A percentile compares a stretch with the other conserved stretches of the same genome.
Conservation (phyloP, 441 rosid genomes). For the Rhodomyrtus psidioides region DNA sequence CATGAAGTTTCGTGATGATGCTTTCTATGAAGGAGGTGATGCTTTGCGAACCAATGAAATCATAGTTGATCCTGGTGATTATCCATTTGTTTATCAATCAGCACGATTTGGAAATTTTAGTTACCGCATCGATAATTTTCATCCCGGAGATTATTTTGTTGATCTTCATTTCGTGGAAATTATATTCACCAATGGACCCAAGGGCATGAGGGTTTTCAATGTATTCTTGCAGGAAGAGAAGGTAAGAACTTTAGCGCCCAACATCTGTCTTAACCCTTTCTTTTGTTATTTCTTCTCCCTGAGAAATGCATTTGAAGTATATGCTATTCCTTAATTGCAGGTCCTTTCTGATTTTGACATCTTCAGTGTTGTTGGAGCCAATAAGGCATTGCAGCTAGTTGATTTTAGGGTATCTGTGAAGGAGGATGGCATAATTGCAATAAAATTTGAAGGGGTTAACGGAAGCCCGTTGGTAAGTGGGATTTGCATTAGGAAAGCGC, state of each 20-base stretch:
- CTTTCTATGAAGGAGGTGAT: constrained; percentile 59
- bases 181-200: constrained; percentile 73
- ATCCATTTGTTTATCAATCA: constrained; percentile 58
- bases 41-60: constrained; percentile 58
- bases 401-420: constrained; percentile 53
- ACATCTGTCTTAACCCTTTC: not conserved
- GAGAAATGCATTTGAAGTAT: not conserved
- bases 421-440: constrained; percentile 47
- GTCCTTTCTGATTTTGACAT: constrained; percentile 74
- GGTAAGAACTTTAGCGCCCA: constrained; percentile 26
- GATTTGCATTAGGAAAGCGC: constrained; percentile 70
- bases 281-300: not conserved
- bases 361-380: constrained; percentile 72
- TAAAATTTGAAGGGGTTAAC: constrained; percentile 62
- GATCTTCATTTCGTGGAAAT: constrained; percentile 88
- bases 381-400: constrained; percentile 68
- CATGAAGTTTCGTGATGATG: constrained; percentile 35
- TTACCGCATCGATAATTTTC: constrained; percentile 42
- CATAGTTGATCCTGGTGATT: constrained; percentile 73
- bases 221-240: constrained; percentile 83
- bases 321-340: constrained; percentile 33
- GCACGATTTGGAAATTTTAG: constrained; percentile 70
- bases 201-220: constrained; percentile 74
- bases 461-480: constrained; percentile 77
- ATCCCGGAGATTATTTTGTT: constrained; percentile 50